Evolutionary conservation across 2,329 filamentous ascomycete species (phyloP), one percentile per base, ranked within the genome.

Genomic region (Exophiala spinifera): DNA sequence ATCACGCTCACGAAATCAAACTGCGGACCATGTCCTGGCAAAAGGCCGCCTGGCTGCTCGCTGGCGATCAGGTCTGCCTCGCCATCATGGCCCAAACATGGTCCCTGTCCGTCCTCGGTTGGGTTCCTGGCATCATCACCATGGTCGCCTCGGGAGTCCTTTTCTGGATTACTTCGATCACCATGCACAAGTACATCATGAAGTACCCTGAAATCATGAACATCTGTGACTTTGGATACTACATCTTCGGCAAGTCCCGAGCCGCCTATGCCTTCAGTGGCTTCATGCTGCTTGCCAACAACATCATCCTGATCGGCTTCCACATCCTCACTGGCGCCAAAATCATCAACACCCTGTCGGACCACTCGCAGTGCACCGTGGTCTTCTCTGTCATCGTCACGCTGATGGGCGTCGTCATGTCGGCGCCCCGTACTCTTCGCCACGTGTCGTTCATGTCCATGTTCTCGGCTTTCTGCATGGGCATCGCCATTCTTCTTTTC

Each of bases 11-110:
- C 69, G 77, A 79, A 3, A 79, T 79, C 66, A 73, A 77, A 61
- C 72, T 79, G 11, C 71, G 76, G n/a, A 78, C 75, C 1, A 78
- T 78, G 76, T 72, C 75, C 28, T 79, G 77, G 76, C 75, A 79
- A 57, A 78, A 78, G 62, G 75, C 74, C 1, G 74, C 76, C 6
- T 77, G 74, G 69, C 63, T 78, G 33, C 71, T 78, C 4, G 67
- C 65, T 10, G 76, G 76, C 33, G 76, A 79, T 43, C 76, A 78
- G 63, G 75, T 79, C 33, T 79, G 76, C 63, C 65, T 79, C 4
- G 76, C 76, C 23, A 78, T 78, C 59, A 78, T 78, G 76, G 76
- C 76, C 25, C 76, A 79, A 61, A 70, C 74, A 5, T 78, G 76
- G 76, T 77, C 75, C 23, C 69, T 78, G 11, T 75, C 72, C 39